phyloP scores from a whole-genome alignment of 2,329 filamentous ascomycete genomes.

The Xylariaceae sp. region DNA sequence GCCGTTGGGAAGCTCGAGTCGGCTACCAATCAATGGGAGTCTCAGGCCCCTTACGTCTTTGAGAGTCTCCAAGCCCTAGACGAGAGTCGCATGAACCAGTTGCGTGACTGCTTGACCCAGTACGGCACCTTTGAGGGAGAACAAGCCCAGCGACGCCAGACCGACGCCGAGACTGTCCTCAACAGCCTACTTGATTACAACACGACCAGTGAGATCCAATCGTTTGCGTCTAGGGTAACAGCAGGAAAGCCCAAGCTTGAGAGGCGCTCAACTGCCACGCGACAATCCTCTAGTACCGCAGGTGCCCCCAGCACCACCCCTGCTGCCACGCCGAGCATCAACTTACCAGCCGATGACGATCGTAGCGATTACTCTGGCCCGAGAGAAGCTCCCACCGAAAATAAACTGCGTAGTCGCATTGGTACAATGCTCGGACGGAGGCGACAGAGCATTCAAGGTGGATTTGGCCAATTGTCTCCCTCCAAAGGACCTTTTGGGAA shows the following conservation, averaged over 20 bases:
- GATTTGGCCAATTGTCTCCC: conserved; percentile 55
- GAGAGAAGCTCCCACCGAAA: conserved; percentile 45
- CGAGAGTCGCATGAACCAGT: conserved; percentile 81
- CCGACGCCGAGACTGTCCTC: conserved; percentile 73
- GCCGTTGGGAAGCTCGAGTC: conserved; percentile 71
- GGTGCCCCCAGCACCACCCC: conserved; percentile 25
- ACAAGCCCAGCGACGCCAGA: conserved; percentile 70
- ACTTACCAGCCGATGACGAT: conserved; percentile 33
- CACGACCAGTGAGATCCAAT: conserved; percentile 80
- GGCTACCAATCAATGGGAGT: conserved; percentile 84
- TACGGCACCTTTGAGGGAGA: conserved; percentile 91
- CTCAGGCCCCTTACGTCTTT: conserved; percentile 90
- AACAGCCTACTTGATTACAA: conserved; percentile 81
- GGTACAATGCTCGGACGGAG: conserved; percentile 66
- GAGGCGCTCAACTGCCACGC: conserved; percentile 38
- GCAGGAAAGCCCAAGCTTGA: conserved; percentile 43
- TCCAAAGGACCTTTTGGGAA: conserved; percentile 60
- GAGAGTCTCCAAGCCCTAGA: conserved; percentile 89
- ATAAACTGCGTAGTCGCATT: conserved; percentile 58
- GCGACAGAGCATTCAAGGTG: conserved; percentile 62
- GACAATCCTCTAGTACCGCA: conserved; percentile 41
- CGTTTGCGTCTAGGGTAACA: conserved; percentile 51
- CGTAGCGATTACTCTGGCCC: conserved; percentile 44
- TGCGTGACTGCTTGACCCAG: conserved; percentile 87
- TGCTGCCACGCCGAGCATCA: conserved; percentile 26